Evolutionary conservation across 2,329 filamentous ascomycete species (phyloP), one percentile per base, ranked within the genome.

Genomic region (Apiospora rasikravindrae): DNA sequence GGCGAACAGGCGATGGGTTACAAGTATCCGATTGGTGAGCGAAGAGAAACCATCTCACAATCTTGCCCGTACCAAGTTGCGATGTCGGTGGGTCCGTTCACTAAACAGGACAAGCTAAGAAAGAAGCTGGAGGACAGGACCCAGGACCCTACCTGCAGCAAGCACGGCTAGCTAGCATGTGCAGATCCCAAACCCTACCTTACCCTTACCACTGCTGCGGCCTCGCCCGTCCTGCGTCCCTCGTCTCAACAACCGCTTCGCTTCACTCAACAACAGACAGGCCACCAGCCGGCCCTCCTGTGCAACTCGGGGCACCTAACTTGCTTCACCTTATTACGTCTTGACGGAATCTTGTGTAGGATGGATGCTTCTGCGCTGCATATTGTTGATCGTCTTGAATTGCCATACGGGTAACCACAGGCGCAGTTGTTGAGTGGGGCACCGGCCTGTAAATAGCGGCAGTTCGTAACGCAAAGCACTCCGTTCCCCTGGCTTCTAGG

Each of bases 81-180:
- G 57, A 64, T 64, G 33, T 64, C 57, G 57, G 57, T 64, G 57
- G 57, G 57, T 37, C 57, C 57, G 33, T 40, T 40, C 57, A 64
- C 57, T 40, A 40, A n/a, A 64, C 22, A 24, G 57, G 33, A 64
- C 57, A 40, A 33, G 51, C 26, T 24, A 29, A 29, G 24, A n/a
- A n/a, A 24, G 14, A 29, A 37, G 33, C n/a, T 37, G 8, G 33
- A 37, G 33, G 33, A 37, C 26, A 61, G 57, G 33, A 61, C 53
- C 57, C 57, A 64, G 57, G 57, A 64, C 57, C 57, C 57, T 64
- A 64, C 57, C 57, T 64, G 57, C 57, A 64, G 57, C 29, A 42
- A 37, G 16, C 16, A 61, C 22, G 33, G 53, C 53, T 57, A 33
- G 53, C 19, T n/a, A 24, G 57, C 53, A 61, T 64, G 33, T 64